Percentiles rank a stretch among this genome's conserved stretches.
Evolutionary conservation across 169 alveolate species (phyloP).

Genomic region (Eimeria falciformis): DNA sequence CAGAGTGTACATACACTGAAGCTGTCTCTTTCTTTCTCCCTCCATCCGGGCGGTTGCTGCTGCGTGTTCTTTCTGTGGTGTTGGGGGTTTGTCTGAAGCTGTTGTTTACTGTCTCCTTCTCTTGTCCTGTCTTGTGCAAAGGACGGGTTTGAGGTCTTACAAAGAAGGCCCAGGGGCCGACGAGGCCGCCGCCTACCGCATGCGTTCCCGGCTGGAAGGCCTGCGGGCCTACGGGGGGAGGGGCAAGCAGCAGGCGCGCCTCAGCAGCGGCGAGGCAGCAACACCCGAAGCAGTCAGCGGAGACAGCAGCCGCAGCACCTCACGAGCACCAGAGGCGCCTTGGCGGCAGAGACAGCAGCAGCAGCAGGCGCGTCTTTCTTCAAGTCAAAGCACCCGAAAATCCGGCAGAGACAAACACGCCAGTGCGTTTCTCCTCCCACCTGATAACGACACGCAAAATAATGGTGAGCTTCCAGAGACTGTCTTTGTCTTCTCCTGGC

Average conservation of each 20-base stretch:
- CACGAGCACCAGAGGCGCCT: not conserved
- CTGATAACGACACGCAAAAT: no score
- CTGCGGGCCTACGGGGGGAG: not conserved
- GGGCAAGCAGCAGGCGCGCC: constrained; percentile 39
- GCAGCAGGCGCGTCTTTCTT: not conserved
- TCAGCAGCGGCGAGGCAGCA: not conserved
- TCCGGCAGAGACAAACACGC: no score
- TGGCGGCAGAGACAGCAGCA: constrained; percentile 10
- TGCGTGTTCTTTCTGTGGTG: not conserved
- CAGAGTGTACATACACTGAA: not conserved
- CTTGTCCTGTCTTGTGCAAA: not conserved
- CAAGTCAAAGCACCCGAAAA: no score
- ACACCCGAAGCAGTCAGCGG: not conserved
- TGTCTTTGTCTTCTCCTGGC: no score
- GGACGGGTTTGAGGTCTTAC: not conserved
- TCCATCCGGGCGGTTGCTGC: not conserved
- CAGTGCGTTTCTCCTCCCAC: no score
- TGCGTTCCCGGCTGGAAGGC: not conserved
- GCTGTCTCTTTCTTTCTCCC: not conserved
- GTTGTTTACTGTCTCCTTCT: not conserved
- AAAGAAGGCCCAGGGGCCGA: not conserved
- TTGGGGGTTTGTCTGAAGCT: not conserved
- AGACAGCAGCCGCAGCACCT: constrained; percentile 1
- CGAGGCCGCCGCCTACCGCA: constrained; percentile 16
- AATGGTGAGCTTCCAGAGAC: no score